Base-by-base conservation (phyloP, 139 green algal genomes). In the Parachlorella kessleri region DNA sequence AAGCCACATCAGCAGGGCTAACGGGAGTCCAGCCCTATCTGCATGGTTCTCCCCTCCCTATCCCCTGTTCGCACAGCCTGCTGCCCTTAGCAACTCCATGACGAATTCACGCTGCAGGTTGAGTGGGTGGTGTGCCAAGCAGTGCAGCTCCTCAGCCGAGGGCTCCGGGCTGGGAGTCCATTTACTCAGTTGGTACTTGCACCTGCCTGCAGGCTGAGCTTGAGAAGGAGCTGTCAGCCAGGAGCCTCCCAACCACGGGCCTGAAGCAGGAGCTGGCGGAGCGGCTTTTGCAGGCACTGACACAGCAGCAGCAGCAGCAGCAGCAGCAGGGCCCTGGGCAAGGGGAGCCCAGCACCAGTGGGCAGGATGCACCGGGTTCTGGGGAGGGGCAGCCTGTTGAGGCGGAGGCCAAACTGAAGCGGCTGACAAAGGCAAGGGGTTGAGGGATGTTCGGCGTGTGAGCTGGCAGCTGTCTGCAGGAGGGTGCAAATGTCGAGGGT, bases 251-350 rank as follows among this genome's bases (percentile, higher is more conserved):
- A 38, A 72, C 38, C 3, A 59, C 66, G 2, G 73, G 73, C 8
- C 39, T 35, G 14, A 79, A 79, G 59, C 36, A 59, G 1, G 48
- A 71, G n/a, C 55, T 72, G 39, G 73, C 53, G n/a, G 73, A 72
- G 6, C 37, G 73, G 21, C 73, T 79, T 38, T 35, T 72, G 4
- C 38, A 32, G 7, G 73, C 73, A 1, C 30, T 79, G 55, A 6
- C 59, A 68, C 9, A 68, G 26, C 59, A 23, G 65, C 65, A 32
- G n/a, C 30, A 71, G 65, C 28, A 6, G 30, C n/a, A 23, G n/a
- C 65, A 26, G 65, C 32, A 33, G n/a, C n/a, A 33, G 30, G n/a
- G 28, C 65, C 59, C n/a, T 10, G 59, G 23, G 59, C 23, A 68
- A 24, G 59, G 10, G 26, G 59, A 6, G 26, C 10, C 26, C 59